phyloP scores from a whole-genome alignment of 139 green algal genomes.

The Micractinium conductrix region DNA sequence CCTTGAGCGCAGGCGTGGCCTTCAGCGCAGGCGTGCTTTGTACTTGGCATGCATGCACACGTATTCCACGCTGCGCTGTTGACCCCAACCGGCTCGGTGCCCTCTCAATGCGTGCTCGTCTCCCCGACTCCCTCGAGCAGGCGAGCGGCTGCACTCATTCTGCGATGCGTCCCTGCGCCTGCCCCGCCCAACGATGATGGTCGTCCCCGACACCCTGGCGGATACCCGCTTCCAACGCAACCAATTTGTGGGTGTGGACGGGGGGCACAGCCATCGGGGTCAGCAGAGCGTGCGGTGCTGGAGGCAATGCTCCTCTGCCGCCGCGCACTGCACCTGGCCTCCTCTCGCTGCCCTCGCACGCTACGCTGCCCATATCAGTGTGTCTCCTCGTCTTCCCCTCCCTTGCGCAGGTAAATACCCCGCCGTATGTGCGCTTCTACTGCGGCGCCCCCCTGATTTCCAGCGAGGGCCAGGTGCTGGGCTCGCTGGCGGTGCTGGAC shows the following conservation, averaged over 20 bases:
- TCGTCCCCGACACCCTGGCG: constrained; percentile 5
- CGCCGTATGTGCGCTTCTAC: constrained; percentile 11
- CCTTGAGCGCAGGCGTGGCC: too few relatives aligned
- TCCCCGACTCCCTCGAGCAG: background rate
- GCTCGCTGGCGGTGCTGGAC: constrained; percentile 22
- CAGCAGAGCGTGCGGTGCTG: too few relatives aligned
- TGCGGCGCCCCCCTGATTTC: constrained; percentile 9
- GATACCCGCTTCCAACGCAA: constrained; percentile 12
- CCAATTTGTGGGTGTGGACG: background rate
- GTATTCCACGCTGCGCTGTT: too few relatives aligned
- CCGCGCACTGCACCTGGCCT: too few relatives aligned
- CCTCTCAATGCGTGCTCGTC: background rate
- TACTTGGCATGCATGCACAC: too few relatives aligned
- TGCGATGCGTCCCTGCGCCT: background rate
- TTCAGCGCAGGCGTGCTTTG: too few relatives aligned
- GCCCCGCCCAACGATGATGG: background rate
- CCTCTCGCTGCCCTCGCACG: too few relatives aligned
- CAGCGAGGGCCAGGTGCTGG: constrained; percentile 16
- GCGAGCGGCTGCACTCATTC: background rate
- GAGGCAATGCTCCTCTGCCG: too few relatives aligned
- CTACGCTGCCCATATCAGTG: too few relatives aligned
- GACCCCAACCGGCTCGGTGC: too few relatives aligned
- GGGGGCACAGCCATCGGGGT: too few relatives aligned
- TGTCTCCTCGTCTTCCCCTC: too few relatives aligned
- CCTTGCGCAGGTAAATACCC: background rate